These are phyloP conservation scores for Saitozyma sp. DNA, from an alignment of 768 basidiomycete species.

Conservation along the genomic window DNA sequence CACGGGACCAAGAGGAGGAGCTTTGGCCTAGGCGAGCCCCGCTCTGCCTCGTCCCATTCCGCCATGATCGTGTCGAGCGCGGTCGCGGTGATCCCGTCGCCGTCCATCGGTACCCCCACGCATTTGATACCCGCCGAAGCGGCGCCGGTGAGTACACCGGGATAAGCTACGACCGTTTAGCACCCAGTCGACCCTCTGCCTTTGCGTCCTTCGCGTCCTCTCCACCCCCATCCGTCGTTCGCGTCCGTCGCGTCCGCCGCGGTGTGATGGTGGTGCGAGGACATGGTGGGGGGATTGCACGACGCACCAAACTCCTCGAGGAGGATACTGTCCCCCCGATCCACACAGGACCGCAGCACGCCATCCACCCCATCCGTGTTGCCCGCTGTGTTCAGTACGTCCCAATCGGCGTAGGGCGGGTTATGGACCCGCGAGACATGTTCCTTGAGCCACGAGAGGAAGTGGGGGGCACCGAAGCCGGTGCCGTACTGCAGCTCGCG, in stretches of 20 bases:
- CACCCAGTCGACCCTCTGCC: no score
- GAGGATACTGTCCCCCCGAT: slow-evolving; percentile 43
- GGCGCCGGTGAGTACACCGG: slow-evolving; percentile 55
- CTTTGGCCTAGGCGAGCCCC: slow-evolving; percentile 61
- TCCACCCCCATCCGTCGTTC: no score
- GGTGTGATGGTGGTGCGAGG: slow-evolving; percentile 28
- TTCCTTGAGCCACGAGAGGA: slow-evolving; percentile 28
- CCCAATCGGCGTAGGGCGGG: slow-evolving; percentile 60
- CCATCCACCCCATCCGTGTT: slow-evolving; percentile 64
- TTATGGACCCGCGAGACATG: slow-evolving; percentile 35
- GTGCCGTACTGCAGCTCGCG: slow-evolving; percentile 27
- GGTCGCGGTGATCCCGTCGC: slow-evolving; percentile 63
- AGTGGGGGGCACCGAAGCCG: slow-evolving; percentile 22
- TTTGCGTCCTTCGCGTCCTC: no score
- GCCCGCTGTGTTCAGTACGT: slow-evolving; percentile 61
- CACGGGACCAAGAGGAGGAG: slow-evolving; percentile 22
- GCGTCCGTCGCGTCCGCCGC: no score
- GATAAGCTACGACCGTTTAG: slow-evolving; percentile 18
- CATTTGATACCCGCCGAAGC: slow-evolving; percentile 54
- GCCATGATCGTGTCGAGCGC: slow-evolving; percentile 61
- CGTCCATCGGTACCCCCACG: slow-evolving; percentile 63
- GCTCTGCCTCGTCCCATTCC: slow-evolving; percentile 63
- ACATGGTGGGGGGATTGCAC: slow-evolving; percentile 33
- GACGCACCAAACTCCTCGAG: slow-evolving; percentile 69
- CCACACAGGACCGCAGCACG: slow-evolving; percentile 16